Percentiles rank a stretch among this genome's conserved stretches.
These are phyloP conservation scores for Fusarium vanettenii DNA, from an alignment of 2,329 filamentous ascomycete genomes.

Conservation along the genomic window DNA sequence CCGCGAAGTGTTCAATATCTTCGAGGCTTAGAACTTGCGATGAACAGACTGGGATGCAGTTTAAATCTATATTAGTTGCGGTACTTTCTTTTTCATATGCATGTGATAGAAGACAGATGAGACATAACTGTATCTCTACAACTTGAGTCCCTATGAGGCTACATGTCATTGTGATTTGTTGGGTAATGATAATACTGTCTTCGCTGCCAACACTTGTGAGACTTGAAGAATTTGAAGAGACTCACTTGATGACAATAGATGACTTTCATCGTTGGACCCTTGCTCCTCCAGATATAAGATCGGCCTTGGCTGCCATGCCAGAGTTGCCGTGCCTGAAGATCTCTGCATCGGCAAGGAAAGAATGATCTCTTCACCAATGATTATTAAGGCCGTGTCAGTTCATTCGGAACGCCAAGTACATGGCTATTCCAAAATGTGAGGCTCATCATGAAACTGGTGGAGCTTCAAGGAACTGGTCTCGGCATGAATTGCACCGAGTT, in stretches of 20 bases:
- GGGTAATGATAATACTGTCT: neutral
- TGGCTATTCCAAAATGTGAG: neutral
- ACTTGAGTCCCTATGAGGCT: neutral
- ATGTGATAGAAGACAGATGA: neutral
- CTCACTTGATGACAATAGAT: neutral
- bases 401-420: neutral
- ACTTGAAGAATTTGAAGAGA: neutral
- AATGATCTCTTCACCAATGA: neutral
- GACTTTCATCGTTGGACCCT: neutral
- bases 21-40: neutral
- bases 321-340: neutral
- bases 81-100: too few relatives aligned
- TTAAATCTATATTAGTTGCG: neutral
- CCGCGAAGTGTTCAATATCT: accelerated
- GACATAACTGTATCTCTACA: neutral
- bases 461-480: neutral
- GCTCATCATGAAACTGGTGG: neutral
- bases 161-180: neutral
- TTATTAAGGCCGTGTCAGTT: neutral
- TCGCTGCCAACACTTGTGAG: too few relatives aligned
- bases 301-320: neutral
- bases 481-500: neutral
- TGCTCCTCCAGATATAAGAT: neutral
- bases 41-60: neutral
- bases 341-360: neutral